Evolutionary conservation across 768 basidiomycete species (phyloP).

Genomic region (Auricularia auricula-judae): DNA sequence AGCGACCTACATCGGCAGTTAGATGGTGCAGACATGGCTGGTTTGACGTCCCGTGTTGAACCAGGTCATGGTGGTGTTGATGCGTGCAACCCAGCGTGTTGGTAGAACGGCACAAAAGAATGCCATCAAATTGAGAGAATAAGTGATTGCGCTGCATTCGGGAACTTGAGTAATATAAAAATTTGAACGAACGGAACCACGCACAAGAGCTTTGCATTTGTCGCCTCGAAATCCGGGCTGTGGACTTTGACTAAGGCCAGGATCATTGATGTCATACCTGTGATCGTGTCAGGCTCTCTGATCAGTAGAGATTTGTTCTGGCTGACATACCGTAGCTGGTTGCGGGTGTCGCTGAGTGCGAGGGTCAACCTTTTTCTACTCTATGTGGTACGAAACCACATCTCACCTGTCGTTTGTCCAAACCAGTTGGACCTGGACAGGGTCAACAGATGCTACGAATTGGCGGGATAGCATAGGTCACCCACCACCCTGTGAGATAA

Average conservation of each 20-base stretch:
- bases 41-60: neutral
- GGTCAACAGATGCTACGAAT: no score
- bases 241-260: neutral
- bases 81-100: conserved; percentile 4
- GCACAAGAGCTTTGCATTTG: neutral
- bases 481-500: conserved; percentile 6
- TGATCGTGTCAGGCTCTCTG: no score
- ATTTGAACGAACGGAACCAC: neutral
- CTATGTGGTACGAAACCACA: no score
- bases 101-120: conserved; percentile 2
- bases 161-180: neutral
- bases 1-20: neutral
- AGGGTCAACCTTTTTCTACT: no score
- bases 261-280: neutral
- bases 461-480: neutral
- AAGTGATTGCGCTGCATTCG: neutral
- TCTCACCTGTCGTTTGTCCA: neutral
- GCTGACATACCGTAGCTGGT: no score
- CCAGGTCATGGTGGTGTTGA: conserved; percentile 6
- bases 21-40: neutral
- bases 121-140: conserved; percentile 1
- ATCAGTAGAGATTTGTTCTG: no score
- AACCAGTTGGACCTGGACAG: neutral
- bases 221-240: neutral
- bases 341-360: no score